Percentiles rank a stretch among this genome's conserved stretches.
These are phyloP conservation scores for Cladosporium sp. DNA, from an alignment of 2,329 filamentous ascomycete species.

Conservation along the genomic window DNA sequence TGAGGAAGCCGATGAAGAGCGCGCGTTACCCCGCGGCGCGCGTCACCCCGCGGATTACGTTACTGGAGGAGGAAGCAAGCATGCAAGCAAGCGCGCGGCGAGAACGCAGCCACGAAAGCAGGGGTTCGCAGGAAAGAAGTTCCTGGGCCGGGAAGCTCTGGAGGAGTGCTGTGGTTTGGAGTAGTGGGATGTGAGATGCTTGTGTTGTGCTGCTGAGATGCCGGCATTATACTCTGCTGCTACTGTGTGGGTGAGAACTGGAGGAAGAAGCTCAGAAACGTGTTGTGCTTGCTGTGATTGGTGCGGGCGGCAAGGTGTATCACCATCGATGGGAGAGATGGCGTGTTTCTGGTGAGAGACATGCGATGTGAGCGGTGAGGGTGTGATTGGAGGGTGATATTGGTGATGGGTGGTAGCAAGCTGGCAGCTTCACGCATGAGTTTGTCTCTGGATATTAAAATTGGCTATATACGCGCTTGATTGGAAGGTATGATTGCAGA, in stretches of 20 bases:
- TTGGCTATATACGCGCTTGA: background rate
- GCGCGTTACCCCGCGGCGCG: no score
- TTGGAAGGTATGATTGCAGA: background rate
- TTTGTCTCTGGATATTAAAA: background rate
- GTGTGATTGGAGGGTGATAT: slow-evolving; percentile 2
- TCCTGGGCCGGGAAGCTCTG: background rate
- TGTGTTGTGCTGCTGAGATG: background rate
- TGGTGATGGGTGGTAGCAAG: background rate
- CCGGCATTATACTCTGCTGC: background rate
- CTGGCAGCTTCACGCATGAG: background rate
- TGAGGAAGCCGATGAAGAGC: no score
- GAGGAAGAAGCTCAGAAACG: background rate
- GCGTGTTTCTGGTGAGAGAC: slow-evolving; percentile 15
- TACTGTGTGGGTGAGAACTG: background rate
- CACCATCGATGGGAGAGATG: background rate
- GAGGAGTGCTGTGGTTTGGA: background rate
- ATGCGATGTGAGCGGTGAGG: background rate
- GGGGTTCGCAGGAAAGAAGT: background rate
- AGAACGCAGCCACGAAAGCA: background rate
- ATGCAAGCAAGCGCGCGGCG: background rate
- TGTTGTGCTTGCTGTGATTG: background rate
- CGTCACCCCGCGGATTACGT: no score
- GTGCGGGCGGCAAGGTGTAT: background rate
- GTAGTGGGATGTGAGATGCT: background rate
- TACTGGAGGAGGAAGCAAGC: background rate